phyloP scores from a whole-genome alignment of 495 filamentous ascomycete genomes.

The Terfezia boudieri region DNA sequence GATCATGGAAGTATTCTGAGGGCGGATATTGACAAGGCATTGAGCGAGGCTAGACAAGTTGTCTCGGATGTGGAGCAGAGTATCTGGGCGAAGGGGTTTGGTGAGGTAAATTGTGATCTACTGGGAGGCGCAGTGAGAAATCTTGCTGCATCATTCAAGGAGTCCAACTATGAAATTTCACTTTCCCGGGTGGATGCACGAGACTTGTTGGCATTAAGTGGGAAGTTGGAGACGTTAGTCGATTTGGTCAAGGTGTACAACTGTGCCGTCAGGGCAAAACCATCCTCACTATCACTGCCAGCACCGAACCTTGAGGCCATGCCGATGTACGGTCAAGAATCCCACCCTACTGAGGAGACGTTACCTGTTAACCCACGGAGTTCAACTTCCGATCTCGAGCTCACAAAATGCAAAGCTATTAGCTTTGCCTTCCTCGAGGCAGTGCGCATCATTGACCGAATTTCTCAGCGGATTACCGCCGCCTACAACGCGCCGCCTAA shows the following conservation, averaged over 20 bases:
- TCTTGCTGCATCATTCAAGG: constrained; percentile 7
- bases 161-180: constrained; percentile 17
- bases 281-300: too few species aligned
- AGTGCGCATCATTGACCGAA: neutral
- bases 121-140: constrained; percentile 10
- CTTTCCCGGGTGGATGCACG: constrained; percentile 10
- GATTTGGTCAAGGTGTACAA: constrained; percentile 12
- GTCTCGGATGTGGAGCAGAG: constrained; percentile 5
- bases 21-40: constrained; percentile 4
- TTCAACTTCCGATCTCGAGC: too few species aligned
- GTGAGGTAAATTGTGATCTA: constrained; percentile 6
- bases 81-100: constrained; percentile 3
- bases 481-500: neutral
- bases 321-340: too few species aligned
- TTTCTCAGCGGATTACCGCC: neutral
- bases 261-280: constrained; percentile 6
- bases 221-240: constrained; percentile 6
- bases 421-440: neutral
- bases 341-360: too few species aligned
- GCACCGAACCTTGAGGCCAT: too few species aligned
- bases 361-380: too few species aligned
- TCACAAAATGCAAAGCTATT: neutral
- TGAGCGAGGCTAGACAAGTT: neutral
- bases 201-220: constrained; percentile 7
- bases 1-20: constrained; percentile 12